Base-by-base conservation (phyloP, 2,329 filamentous ascomycete species). In the Chrysosphaeria jannelii region DNA sequence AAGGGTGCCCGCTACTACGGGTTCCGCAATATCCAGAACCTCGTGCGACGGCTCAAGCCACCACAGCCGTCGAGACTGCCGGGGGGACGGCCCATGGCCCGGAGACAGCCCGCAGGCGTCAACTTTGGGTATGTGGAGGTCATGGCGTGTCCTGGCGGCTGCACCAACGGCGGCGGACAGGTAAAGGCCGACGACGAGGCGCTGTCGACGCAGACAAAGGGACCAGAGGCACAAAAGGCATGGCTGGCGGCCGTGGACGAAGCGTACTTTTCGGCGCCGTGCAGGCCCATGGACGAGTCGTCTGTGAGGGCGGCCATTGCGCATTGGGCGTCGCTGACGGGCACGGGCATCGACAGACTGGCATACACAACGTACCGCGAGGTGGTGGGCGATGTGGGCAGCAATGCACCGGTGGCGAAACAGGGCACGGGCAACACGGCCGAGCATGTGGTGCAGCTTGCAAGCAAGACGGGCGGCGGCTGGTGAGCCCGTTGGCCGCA, bases 81-180 rank as follows among this genome's bases (percentile, higher is more conserved):
- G 1, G 78, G 76, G 2, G 72, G 64, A 3, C 67, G 53, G 30
- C 53, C 57, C 0, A 51, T 58, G 21, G 56, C 48, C 20, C 54
- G 56, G 27, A 56, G 50, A 5, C 26, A 21, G 8, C 27, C 21
- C 13, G 27, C 25, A 5, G 43, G 46, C 5, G 44, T 58, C 5
- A 75, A 90, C 17, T 79, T 79, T 40, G 58, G 70, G n/a, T 93
- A 89, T 43, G 72, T 93, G 14, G 85, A 97, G 45, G 85, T 97
- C 28, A 97, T 97, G 85, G 85, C 85, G 9, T 97, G 85, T 42
- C 85, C 85, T 0, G 85, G 85, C n/a, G 85, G 85, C 3, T 97
- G 85, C 47, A 97, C 85, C 25, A 97, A 97, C 36, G 85, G 85
- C 2, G 85, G 85, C 18, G 85, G 85, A 1, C 85, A 97, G 48